phyloP scores from a whole-genome alignment of 164 flowering plant species.

The Echeveria elegans region DNA sequence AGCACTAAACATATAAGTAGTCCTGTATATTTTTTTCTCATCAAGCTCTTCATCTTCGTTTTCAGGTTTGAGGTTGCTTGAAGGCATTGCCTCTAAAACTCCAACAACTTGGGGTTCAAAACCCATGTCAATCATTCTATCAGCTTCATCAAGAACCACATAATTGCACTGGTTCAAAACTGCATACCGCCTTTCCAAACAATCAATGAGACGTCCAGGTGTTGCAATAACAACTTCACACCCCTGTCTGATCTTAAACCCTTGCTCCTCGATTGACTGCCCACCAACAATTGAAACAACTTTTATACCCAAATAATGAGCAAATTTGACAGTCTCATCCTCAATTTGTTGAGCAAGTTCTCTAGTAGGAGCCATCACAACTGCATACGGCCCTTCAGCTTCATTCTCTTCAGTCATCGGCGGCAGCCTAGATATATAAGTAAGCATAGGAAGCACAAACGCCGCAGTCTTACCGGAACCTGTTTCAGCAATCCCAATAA shows the following conservation, averaged over 20 bases:
- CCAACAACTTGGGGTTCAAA: constrained; percentile 88
- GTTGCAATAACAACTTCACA: constrained; percentile 89
- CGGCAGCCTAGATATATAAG: constrained; percentile 66
- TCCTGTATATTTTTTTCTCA: constrained; percentile 69
- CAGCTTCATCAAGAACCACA: constrained; percentile 94
- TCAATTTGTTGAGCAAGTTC: constrained; percentile 92
- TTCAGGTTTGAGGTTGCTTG: constrained; percentile 83
- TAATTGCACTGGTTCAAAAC: constrained; percentile 78
- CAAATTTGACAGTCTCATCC: constrained; percentile 83
- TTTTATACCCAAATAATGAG: constrained; percentile 64
- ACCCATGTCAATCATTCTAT: constrained; percentile 94
- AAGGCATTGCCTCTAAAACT: constrained; percentile 86
- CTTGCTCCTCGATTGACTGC: constrained; percentile 84
- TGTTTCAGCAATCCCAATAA: constrained; percentile 85
- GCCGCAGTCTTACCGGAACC: constrained; percentile 96
- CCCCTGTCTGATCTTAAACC: constrained; percentile 69
- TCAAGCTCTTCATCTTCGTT: constrained; percentile 95
- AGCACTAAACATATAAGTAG: constrained; percentile 94
- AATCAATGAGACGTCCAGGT: constrained; percentile 77
- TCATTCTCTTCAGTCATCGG: constrained; percentile 75
- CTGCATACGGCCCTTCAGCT: constrained; percentile 89
- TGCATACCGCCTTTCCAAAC: constrained; percentile 67
- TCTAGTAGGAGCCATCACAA: constrained; percentile 89
- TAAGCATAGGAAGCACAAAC: constrained; percentile 84
- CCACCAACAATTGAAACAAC: constrained; percentile 90